Evolutionary conservation across 2,329 filamentous ascomycete genomes (phyloP), one percentile per base, ranked within the genome.

Genomic region (Keithomyces neogunnii): DNA sequence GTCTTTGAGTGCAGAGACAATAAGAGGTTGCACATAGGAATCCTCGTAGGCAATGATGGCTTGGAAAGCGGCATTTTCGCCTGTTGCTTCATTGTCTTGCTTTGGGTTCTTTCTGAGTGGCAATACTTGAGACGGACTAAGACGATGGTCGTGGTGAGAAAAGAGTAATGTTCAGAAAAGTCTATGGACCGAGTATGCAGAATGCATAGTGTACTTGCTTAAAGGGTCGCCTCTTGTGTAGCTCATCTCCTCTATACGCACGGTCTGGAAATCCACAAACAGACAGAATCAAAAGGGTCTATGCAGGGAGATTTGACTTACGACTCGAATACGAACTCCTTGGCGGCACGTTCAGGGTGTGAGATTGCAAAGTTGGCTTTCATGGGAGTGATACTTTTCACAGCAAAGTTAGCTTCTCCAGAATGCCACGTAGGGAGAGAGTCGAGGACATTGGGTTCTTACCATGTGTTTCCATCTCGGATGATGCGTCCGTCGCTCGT

Each of bases 401-500:
- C 13, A 39, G 3, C 19, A 44, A 3, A 9, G 45, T 50, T 30
- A 50, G 51, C 39, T 39, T 39, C 26, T 28, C 13, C 13, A 38
- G 32, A 3, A 10, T 29, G 9, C 39, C 9, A n/a, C 9, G 13
- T 11, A 3, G 13, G n/a, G 5, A 3, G 29, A 44, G 33, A 6
- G 7, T 11, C 19, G 19, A 19, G 19, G 19, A 8, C 13, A 36
- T 40, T n/a, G 5, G n/a, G 11, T 32, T 69, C 74, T 61, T 71
- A 89, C 88, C 88, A 93, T 10, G 92, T 95, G 67, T 86, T 82
- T 31, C 89, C 89, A 65, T 95, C 84, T 65, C 87, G 86, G 29
- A 99, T 88, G 36, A 85, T 85, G 89, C 92, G 96, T 5, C 92
- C 93, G 69, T 99, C 93, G 63, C 89, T 95, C 3, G 90, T 90